A percentile compares a stretch with the other conserved stretches of the same genome.
phyloP scores from a whole-genome alignment of 176 grass and related monocot genomes.

The Secale cereale region DNA sequence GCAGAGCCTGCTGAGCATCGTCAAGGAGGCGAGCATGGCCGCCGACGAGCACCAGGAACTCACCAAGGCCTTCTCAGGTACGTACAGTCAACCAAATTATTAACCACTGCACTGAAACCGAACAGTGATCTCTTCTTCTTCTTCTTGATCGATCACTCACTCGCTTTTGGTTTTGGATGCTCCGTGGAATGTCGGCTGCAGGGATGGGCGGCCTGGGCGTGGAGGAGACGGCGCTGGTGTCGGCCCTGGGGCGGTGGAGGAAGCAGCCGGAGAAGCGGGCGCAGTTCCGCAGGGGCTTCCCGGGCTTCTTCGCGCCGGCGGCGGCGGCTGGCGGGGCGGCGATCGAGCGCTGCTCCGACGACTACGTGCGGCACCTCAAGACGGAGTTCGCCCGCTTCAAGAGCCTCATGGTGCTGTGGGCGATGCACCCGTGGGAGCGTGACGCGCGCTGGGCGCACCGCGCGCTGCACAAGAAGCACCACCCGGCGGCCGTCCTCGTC shows the following conservation, averaged over 20 bases:
- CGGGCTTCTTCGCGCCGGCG: constrained; percentile 42
- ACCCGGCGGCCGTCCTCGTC: constrained; percentile 51
- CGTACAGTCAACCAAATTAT: constrained; percentile 2
- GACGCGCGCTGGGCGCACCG: constrained; percentile 74
- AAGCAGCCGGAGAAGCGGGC: constrained; percentile 59
- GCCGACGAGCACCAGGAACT: constrained; percentile 57
- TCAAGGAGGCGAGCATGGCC: constrained; percentile 39
- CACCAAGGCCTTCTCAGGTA: constrained; percentile 77
- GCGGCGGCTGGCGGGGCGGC: constrained; percentile 29
- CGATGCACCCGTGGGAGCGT: constrained; percentile 82
- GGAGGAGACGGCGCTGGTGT: constrained; percentile 63
- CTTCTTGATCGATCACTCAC: background rate
- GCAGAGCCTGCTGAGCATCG: background rate
- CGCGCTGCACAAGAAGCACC: constrained; percentile 47
- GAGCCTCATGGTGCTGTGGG: constrained; percentile 64
- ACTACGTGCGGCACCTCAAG: constrained; percentile 48
- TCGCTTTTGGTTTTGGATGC: background rate
- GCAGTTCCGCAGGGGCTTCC: constrained; percentile 51
- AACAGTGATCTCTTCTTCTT: background rate
- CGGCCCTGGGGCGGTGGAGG: constrained; percentile 51
- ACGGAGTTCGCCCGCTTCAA: constrained; percentile 68
- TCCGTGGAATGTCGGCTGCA: background rate
- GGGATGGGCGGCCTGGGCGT: constrained; percentile 77
- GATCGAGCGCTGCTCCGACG: constrained; percentile 72
- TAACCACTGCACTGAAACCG: background rate